Evolutionary conservation across 495 filamentous ascomycete genomes (phyloP).

Genomic region (Aspergillus haitiensis): DNA sequence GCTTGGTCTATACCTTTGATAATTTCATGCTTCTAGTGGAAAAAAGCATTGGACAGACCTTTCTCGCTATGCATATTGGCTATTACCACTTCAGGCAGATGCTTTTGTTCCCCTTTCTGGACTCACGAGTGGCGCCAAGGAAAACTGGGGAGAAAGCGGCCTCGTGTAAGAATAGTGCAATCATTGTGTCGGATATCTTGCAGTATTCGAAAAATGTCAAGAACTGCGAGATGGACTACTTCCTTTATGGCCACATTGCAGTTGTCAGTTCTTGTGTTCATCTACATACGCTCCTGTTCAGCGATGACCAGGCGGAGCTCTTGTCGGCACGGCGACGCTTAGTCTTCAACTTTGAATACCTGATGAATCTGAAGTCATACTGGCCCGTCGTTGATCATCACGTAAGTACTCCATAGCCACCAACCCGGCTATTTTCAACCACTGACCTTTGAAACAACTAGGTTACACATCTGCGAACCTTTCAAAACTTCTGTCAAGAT

Average conservation of each 20-base stretch:
- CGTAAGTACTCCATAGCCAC: constrained; percentile 9
- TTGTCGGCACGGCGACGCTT: constrained; percentile 21
- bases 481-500: constrained; percentile 25
- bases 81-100: constrained; percentile 30
- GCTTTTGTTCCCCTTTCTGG: constrained; percentile 30
- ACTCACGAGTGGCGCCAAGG: constrained; percentile 8
- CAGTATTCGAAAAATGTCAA: constrained; percentile 18
- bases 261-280: constrained; percentile 32
- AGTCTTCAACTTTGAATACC: constrained; percentile 27
- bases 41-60: constrained; percentile 23
- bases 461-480: constrained; percentile 23
- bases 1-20: constrained; percentile 16
- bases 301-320: constrained; percentile 20
- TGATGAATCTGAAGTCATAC: constrained; percentile 26
- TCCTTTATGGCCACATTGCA: constrained; percentile 29
- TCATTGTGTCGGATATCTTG: constrained; percentile 20
- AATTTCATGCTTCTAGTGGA: constrained; percentile 21
- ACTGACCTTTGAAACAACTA: constrained; percentile 8
- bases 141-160: constrained; percentile 9
- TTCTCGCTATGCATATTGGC: constrained; percentile 30
- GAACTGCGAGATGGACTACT: constrained; percentile 27
- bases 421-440: neutral
- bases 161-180: constrained; percentile 25
- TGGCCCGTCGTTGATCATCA: constrained; percentile 27
- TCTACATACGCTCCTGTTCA: constrained; percentile 27